Evolutionary conservation across 371 early-diverging fungal species (phyloP), one percentile per base, ranked within the genome.

Genomic region (Fennellomyces sp.): DNA sequence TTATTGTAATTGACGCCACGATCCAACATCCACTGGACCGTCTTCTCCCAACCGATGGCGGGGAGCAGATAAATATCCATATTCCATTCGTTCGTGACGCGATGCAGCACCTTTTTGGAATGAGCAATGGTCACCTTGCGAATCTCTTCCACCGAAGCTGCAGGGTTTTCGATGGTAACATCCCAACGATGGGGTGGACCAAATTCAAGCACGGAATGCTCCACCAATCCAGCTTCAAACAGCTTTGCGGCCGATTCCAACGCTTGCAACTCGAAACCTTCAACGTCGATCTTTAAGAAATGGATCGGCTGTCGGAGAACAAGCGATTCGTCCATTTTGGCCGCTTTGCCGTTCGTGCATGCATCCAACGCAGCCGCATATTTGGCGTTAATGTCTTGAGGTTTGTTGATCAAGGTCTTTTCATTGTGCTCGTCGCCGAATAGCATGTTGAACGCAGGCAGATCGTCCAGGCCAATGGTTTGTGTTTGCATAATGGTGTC

Each of bases 271-370:
- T 79, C 79, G 52, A 79, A 79, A 11, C 79, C 79, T 64, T 79
- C 79, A 2, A 79, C 79, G 49, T 79, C 79, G 39, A 79, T 72
- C 66, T 79, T 79, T 26, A 79, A 58, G 51, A 79, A 79, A 59
- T 79, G 79, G 41, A 79, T 76, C 12, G 76, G 79, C 12, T 75
- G 65, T 15, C 70, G 68, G 23, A 73, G 60, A 13, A 66, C n/a
- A 6, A 79, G 50, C 2, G 65, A 42, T 49, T 71, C 61, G 10
- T 56, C 33, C 15, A 70, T 59, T 29, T 21, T 49, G 15, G 31
- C 21, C 5, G 28, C 52, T 5, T 3, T 35, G 26, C 36, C 38
- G 31, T 26, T 30, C 15, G 41, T 47, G 31, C 38, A 47, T 19
- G 64, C 58, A 10, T 68, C 38, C 21, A 75, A 45, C 3, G 19